Evolutionary conservation across 2,329 filamentous ascomycete species (phyloP).

Genomic region (Penicillium sumatraense): DNA sequence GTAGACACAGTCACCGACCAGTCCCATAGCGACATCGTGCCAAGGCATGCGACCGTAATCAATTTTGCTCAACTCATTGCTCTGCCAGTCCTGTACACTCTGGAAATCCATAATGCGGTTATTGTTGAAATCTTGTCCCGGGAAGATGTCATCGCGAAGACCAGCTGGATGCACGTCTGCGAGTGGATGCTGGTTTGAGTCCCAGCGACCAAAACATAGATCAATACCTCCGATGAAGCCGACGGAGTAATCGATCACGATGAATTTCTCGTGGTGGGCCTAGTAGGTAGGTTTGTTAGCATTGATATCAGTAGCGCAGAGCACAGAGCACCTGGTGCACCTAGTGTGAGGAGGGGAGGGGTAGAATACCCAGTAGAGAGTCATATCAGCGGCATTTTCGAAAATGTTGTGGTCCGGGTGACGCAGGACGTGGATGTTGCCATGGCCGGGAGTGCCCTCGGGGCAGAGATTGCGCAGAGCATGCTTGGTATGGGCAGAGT

Average conservation of each 20-base stretch:
- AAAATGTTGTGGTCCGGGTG: constrained; percentile 96
- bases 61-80: constrained; percentile 88
- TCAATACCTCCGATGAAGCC: constrained; percentile 95
- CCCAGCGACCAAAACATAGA: constrained; percentile 95
- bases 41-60: constrained; percentile 96
- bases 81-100: constrained; percentile 87
- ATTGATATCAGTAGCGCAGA: constrained; percentile 7
- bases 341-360: neutral
- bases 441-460: constrained; percentile 77
- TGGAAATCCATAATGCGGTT: constrained; percentile 96
- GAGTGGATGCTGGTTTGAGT: constrained; percentile 80
- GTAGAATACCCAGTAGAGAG: constrained; percentile 85
- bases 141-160: constrained; percentile 82
- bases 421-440: constrained; percentile 86
- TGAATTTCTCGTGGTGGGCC: constrained; percentile 97
- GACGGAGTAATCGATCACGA: constrained; percentile 87
- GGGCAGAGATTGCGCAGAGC: constrained; percentile 79
- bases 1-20: constrained; percentile 87
- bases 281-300: constrained; percentile 19
- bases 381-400: constrained; percentile 94
- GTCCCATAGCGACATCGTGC: constrained; percentile 92
- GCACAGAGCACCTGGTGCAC: too few relatives aligned
- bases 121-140: constrained; percentile 98
- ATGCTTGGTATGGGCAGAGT: constrained; percentile 90
- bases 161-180: constrained; percentile 87